Base-by-base conservation (phyloP, 1,284 basidiomycete genomes). In the Microbotryomycetes sp. region DNA sequence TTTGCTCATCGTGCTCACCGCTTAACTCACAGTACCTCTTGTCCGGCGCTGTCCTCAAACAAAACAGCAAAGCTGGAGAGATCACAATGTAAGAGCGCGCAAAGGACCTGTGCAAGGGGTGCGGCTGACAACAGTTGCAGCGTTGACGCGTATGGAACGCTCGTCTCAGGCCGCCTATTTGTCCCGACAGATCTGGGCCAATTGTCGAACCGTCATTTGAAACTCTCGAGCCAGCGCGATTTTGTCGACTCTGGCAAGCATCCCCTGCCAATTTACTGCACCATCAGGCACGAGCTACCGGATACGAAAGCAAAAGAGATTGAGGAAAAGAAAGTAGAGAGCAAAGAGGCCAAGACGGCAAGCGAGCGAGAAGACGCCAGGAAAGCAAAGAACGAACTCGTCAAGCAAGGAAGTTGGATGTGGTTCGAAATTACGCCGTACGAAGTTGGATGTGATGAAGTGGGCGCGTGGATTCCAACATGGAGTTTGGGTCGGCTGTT, bases 381-480 rank as follows among this genome's bases (percentile, higher is more conserved):
- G 61, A 54, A 45, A 54, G 54, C 29, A 15, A 52, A 61, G 21
- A 52, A 60, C 48, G 49, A 58, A 16, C 6, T 57, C 21, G 54
- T 66, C 24, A 60, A 61, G 27, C 61, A 71, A 13, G 67, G 71
- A 24, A 61, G 71, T 29, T 78, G 73, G 71, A 67, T 75, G 5
- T 78, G 77, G 76, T 78, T 77, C 60, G 78, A 79, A 59, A 75
- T 77, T 57, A 77, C 77, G 3, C 77, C 76, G 0, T 78, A 75
- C 58, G 78, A 79, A 59, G 70, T 77, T 13, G 78, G 78, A 0
- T 77, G 75, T 59, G 78, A 78, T 57, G 77, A 78, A 61, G 67
- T 78, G 16, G 78, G 78, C 29, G 77, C 78, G 4, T 79, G 75
- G 75, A 76, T 79, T 26, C 78, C 78, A 6, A 76, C 76, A 0